Evolutionary conservation across 805 yeast species (phyloP).

Genomic region (Blastobotrys chiropterorum): DNA sequence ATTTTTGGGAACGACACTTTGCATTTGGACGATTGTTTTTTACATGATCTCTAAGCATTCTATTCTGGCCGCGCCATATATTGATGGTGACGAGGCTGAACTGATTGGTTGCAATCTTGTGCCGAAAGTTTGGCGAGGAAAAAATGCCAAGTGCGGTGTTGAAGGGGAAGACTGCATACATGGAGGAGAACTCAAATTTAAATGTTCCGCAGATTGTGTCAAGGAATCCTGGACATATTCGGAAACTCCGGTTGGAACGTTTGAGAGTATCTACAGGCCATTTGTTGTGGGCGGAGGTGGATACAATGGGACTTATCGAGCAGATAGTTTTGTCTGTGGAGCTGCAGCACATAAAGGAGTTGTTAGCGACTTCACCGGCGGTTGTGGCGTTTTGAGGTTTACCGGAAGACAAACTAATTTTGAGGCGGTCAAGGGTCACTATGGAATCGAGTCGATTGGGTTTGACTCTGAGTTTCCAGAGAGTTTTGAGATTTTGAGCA

Average conservation of each 20-base stretch:
- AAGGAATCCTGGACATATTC: conserved; percentile 71
- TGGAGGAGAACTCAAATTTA: conserved; percentile 44
- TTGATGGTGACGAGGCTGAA: conserved; percentile 18
- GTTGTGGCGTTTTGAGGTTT: conserved; percentile 61
- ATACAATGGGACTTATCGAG: conserved; percentile 45
- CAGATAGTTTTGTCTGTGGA: conserved; percentile 85
- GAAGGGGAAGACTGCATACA: conserved; percentile 57
- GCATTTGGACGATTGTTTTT: conserved; percentile 20
- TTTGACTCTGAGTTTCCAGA: conserved; percentile 73
- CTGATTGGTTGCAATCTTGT: conserved; percentile 20
- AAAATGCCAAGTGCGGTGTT: conserved; percentile 69
- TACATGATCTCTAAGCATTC: conserved; percentile 17
- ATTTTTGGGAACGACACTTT: conserved; percentile 1
- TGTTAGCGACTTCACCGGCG: conserved; percentile 68
- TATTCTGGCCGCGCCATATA: conserved; percentile 19
- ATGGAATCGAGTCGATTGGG: conserved; percentile 46
- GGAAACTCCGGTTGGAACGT: conserved; percentile 65
- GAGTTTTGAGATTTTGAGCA: conserved; percentile 54
- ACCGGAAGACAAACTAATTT: conserved; percentile 49
- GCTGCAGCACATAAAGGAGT: conserved; percentile 85
- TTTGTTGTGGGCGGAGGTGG: conserved; percentile 64
- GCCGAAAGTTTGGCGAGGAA: conserved; percentile 59
- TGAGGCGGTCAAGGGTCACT: conserved; percentile 41
- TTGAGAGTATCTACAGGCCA: conserved; percentile 61
- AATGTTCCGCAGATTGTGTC: conserved; percentile 88